phyloP scores from a whole-genome alignment of 176 grass and related monocot genomes.

The Chrysopogon serrulatus region DNA sequence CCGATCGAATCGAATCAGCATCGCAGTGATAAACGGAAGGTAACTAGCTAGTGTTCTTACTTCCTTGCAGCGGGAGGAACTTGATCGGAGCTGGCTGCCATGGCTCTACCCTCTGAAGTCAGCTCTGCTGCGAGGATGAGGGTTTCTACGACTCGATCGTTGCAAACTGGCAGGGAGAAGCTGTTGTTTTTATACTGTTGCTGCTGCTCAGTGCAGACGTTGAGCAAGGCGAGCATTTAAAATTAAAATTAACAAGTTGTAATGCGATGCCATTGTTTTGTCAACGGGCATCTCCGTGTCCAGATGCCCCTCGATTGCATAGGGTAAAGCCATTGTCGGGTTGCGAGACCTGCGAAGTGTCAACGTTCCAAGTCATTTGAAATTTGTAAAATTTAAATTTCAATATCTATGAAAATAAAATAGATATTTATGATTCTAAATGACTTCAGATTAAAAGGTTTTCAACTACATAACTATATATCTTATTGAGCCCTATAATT shows the following conservation, averaged over 20 bases:
- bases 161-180: too few relatives aligned
- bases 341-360: background rate
- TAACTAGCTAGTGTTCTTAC: background rate
- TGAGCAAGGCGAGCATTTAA: background rate
- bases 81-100: conserved; percentile 17
- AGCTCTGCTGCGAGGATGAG: background rate
- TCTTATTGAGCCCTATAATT: too few relatives aligned
- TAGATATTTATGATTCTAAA: too few relatives aligned
- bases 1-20: background rate
- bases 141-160: background rate
- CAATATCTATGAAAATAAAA: too few relatives aligned
- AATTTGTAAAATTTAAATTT: too few relatives aligned
- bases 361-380: too few relatives aligned
- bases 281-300: background rate
- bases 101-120: background rate
- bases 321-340: background rate
- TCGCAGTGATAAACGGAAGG: background rate
- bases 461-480: too few relatives aligned
- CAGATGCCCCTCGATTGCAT: background rate
- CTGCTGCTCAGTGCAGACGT: background rate
- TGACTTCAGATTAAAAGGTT: too few relatives aligned
- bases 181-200: background rate
- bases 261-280: background rate
- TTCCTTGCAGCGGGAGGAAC: conserved; percentile 27
- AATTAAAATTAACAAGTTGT: background rate